Evolutionary conservation across 2,329 filamentous ascomycete species (phyloP), one percentile per base, ranked within the genome.

Genomic region (Alternaria sp.): DNA sequence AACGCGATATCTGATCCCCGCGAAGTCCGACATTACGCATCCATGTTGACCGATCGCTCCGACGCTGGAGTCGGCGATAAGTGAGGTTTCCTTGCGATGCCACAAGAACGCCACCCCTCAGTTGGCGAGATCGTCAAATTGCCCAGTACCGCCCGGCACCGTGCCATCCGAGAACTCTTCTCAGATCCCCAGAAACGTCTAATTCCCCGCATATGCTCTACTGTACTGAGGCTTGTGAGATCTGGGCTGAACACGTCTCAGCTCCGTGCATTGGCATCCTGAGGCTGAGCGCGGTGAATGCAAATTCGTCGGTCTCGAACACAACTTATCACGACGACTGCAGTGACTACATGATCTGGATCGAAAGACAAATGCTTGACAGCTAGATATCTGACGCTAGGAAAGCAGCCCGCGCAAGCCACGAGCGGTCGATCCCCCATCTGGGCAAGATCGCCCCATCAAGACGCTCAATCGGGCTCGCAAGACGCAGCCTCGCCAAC

Each of bases 401-500:
- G 57, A 65, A 56, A 62, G 44, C 53, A 62, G 54, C 64, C 63
- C 67, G 62, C 63, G 69, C 70, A 72, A 73, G 71, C 71, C 71
- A 73, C 70, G 54, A 59, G 52, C 44, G 30, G 52, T 49, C 55
- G 57, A 66, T 40, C 49, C 50, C 51, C 17, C 44, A 54, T 66
- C 26, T 53, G 57, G 62, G 49, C 52, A 66, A 59, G 69, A 70
- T 67, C 69, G 59, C 50, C 64, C 52, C 62, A 49, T 25, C 52
- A 61, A 49, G 52, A 64, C 67, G 65, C 67, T 69, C 66, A 51
- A 63, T 63, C 62, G 59, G 55, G 57, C 51, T 47, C 36, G 52
- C 52, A 47, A 63, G 51, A 63, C 66, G 65, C 68, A 74, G 74
- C 75, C 73, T 73, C 74, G 62, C 67, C 62, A 68, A 59, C 62